phyloP scores from a whole-genome alignment of 768 basidiomycete genomes.

The Mycena leptocephala region DNA sequence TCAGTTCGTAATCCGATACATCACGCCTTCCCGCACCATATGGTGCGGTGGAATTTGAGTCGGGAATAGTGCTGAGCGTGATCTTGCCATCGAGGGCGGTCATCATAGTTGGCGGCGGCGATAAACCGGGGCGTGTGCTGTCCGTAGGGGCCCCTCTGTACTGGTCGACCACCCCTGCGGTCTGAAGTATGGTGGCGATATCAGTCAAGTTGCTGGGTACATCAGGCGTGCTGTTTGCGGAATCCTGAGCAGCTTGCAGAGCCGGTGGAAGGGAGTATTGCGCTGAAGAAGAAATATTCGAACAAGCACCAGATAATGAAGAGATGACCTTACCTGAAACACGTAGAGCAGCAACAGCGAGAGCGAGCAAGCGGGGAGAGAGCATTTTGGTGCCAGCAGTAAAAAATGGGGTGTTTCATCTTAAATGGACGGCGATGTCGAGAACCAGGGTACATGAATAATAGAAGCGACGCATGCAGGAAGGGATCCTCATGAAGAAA shows the following conservation, averaged over 20 bases:
- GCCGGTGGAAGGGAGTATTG: slow-evolving; percentile 27
- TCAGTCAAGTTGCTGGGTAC: slow-evolving; percentile 30
- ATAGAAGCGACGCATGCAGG: slow-evolving; percentile 10
- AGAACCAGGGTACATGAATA: slow-evolving; percentile 1
- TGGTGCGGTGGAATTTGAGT: slow-evolving; percentile 5
- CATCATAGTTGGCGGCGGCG: slow-evolving; percentile 29
- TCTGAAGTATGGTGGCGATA: slow-evolving; percentile 30
- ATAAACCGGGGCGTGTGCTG: slow-evolving; percentile 33
- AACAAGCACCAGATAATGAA: not conserved
- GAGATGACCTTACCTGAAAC: slow-evolving; percentile 13
- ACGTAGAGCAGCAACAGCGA: slow-evolving; percentile 14
- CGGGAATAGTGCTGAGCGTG: slow-evolving; percentile 11
- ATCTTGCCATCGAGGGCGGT: slow-evolving; percentile 39
- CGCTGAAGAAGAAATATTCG: not conserved
- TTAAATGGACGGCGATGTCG: not conserved
- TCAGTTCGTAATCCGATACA: slow-evolving; percentile 31
- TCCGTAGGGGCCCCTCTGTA: slow-evolving; percentile 26
- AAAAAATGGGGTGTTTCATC: not conserved
- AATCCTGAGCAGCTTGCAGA: slow-evolving; percentile 11
- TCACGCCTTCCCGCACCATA: not conserved
- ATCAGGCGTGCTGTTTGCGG: slow-evolving; percentile 11
- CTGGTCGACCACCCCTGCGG: slow-evolving; percentile 34
- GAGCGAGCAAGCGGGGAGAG: not conserved
- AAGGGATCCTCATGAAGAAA: not conserved
- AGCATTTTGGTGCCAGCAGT: slow-evolving; percentile 19